Base-by-base conservation (phyloP, 2,329 filamentous ascomycete species). In the Fusarium albosuccineum region DNA sequence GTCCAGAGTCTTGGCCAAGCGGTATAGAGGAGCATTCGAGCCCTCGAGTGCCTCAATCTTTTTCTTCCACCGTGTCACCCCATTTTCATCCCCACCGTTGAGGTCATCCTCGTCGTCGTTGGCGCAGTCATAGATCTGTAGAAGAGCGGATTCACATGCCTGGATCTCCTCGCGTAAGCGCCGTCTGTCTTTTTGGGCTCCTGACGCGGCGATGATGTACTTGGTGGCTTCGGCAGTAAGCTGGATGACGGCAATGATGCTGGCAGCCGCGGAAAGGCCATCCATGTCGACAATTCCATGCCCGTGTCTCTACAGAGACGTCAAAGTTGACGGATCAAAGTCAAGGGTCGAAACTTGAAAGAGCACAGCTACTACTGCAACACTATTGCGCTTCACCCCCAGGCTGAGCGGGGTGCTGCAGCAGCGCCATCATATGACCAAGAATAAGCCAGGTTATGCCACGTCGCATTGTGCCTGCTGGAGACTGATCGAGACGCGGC, bases 241-340 rank as follows among this genome's bases (percentile, higher is more conserved):
- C 36, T 73, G 58, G 27, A 73, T n/a, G 11, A 74, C 51, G 10
- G 70, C 68, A 29, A 70, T 68, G 44, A 73, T 53, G 48, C 64
- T 72, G 3, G 72, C 59, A 6, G 66, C 46, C 10, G 57, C 40
- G 26, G 29, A 44, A 10, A 58, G 40, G 6, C 40, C 49, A 16
- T 54, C 56, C 56, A 58, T 58, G 2, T 16, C 27, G 29, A 16
- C 33, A 9, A 22, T 29, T 11, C 13, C 14, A 11, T 27, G 10
- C 22, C 4, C 22, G 22, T 22, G 22, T 22, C 22, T 22, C 22
- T 22, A 4, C 22, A 3, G 22, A 22, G 22, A 22, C 22, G 22
- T 22, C 22, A 22, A 22, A 3, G 3, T 45, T 29, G 41, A 45
- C 6, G 41, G 11, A 9, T 22, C 22, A 22, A 22, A 22, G 22